Evolutionary conservation across 2,329 filamentous ascomycete species (phyloP).

Genomic region (Alternaria sp.): DNA sequence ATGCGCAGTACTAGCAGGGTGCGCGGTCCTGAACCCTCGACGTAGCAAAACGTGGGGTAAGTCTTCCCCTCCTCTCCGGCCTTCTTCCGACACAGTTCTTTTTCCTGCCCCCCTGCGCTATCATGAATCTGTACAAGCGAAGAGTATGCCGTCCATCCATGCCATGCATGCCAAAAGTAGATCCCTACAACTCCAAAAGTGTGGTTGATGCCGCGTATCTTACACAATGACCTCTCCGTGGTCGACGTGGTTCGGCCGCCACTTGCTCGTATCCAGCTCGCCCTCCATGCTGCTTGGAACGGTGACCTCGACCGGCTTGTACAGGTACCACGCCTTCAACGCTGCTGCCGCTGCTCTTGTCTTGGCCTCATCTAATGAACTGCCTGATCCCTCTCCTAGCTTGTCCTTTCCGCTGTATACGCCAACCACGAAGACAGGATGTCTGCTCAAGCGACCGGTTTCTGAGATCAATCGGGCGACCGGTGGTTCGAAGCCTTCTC

Average conservation of each 20-base stretch:
- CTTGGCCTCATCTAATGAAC: constrained; percentile 78
- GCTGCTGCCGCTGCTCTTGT: constrained; percentile 81
- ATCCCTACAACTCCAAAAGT: constrained; percentile 24
- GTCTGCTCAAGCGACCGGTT: constrained; percentile 82
- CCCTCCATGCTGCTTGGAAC: constrained; percentile 59
- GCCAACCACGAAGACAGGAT: constrained; percentile 91
- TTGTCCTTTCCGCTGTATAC: constrained; percentile 92
- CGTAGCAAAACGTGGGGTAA: background rate
- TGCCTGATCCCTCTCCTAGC: constrained; percentile 86
- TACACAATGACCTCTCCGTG: constrained; percentile 62
- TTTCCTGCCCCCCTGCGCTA: background rate
- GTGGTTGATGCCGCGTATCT: constrained; percentile 20
- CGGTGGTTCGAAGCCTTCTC: constrained; percentile 88
- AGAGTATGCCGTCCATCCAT: constrained; percentile 20
- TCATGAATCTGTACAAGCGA: constrained; percentile 22
- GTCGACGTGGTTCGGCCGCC: constrained; percentile 64
- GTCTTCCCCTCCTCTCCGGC: constrained; percentile 2
- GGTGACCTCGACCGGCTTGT: constrained; percentile 71
- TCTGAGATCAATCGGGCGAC: constrained; percentile 88
- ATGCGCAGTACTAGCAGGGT: constrained; percentile 9
- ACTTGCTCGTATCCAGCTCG: constrained; percentile 48
- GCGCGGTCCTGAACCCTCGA: background rate
- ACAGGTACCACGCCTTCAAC: constrained; percentile 95
- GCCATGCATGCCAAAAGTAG: constrained; percentile 12
- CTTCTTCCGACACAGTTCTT: background rate